phyloP scores from a whole-genome alignment of 176 grass and related monocot species.

The Musa beccarii region DNA sequence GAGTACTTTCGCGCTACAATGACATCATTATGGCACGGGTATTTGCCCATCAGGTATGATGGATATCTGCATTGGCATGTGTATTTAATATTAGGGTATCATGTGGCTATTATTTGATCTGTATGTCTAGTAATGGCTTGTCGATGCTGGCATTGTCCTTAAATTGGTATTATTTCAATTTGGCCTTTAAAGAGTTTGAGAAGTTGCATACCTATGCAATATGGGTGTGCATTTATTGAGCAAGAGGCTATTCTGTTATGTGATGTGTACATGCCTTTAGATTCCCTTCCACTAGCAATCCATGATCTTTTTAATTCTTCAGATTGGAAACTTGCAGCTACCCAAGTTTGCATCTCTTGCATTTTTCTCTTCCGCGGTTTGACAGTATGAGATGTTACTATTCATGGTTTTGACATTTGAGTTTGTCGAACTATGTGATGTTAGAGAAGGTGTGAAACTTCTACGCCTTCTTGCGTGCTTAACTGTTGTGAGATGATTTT shows the following conservation, averaged over 20 bases:
- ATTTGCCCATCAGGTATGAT: slow-evolving; percentile 70
- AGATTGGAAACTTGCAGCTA: no score
- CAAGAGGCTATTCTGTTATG: neutral
- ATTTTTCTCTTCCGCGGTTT: no score
- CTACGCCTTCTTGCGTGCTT: no score
- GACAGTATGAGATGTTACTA: no score
- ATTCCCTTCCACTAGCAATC: neutral
- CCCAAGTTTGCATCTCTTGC: no score
- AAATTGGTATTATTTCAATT: neutral
- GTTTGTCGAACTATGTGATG: no score
- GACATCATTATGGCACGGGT: slow-evolving; percentile 94
- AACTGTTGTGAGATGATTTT: no score
- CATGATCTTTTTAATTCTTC: neutral
- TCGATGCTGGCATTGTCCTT: no score
- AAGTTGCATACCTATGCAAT: neutral
- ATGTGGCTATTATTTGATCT: neutral
- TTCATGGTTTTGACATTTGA: no score
- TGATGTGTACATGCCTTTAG: neutral
- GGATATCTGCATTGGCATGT: neutral
- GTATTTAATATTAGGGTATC: neutral
- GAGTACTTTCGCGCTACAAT: slow-evolving; percentile 90
- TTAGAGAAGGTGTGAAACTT: no score
- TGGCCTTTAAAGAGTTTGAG: neutral
- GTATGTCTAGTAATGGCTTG: neutral
- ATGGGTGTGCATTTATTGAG: neutral